Conservation (phyloP, 2,329 filamentous ascomycete genomes). For the Aspergillus spinulosporus region DNA sequence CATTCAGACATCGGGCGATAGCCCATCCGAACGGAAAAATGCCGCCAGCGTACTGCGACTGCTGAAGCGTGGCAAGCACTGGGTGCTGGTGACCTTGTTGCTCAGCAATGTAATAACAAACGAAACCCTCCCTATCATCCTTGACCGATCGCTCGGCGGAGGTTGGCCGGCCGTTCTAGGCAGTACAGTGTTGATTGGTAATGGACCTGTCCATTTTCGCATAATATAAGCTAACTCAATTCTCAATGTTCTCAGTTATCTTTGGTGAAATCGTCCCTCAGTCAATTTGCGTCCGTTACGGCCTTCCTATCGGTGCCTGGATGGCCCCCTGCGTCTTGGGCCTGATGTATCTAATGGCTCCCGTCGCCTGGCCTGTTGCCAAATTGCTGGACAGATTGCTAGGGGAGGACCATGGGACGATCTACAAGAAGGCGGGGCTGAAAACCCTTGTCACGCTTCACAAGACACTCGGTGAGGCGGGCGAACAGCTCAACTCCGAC, state of each 20-base stretch:
- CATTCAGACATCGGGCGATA: conserved; percentile 79
- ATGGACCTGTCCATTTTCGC: conserved; percentile 27
- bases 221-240: conserved; percentile 6
- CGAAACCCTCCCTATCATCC: conserved; percentile 90
- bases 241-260: conserved; percentile 65
- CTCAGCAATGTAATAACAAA: conserved; percentile 98
- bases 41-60: conserved; percentile 78
- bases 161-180: conserved; percentile 92
- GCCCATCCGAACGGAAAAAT: conserved; percentile 73
- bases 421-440: conserved; percentile 96
- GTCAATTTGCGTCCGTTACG: conserved; percentile 93
- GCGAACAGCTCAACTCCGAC: conserved; percentile 89
- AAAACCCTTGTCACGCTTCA: conserved; percentile 96
- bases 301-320: conserved; percentile 89
- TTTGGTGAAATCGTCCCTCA: conserved; percentile 97
- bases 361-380: conserved; percentile 89
- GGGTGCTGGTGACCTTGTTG: conserved; percentile 92
- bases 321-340: conserved; percentile 83
- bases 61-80: conserved; percentile 88
- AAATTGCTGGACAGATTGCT: conserved; percentile 92
- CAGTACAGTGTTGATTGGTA: conserved; percentile 92
- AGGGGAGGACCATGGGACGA: conserved; percentile 90
- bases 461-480: conserved; percentile 80
- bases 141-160: conserved; percentile 89
- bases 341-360: conserved; percentile 90